phyloP scores from a whole-genome alignment of 768 basidiomycete genomes.

The Podaxis pistillaris region DNA sequence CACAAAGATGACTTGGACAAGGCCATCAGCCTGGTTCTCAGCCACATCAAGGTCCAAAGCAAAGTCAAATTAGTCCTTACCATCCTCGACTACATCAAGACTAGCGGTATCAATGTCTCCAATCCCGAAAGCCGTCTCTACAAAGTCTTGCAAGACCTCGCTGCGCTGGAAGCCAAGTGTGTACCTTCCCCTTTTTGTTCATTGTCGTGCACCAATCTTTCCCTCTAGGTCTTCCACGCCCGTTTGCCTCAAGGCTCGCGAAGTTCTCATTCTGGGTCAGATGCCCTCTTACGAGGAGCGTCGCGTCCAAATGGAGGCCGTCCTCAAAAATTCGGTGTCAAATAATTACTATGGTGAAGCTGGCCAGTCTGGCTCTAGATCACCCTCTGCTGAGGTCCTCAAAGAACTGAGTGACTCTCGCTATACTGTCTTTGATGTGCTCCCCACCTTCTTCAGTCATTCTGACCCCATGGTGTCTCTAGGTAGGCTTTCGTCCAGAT shows the following conservation, averaged over 20 bases:
- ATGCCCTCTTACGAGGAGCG: conserved; percentile 98
- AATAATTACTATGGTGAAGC: conserved; percentile 86
- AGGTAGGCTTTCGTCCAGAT: conserved; percentile 43
- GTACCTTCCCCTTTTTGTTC: conserved; percentile 23
- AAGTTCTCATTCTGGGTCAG: conserved; percentile 93
- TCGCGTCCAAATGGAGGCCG: conserved; percentile 88
- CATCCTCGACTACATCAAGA: conserved; percentile 89
- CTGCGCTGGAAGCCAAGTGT: conserved; percentile 85
- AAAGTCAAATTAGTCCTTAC: conserved; percentile 87
- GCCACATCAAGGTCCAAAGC: conserved; percentile 93
- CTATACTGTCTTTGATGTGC: conserved; percentile 96
- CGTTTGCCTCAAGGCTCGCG: conserved; percentile 93
- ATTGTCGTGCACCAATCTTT: neutral
- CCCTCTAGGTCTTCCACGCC: conserved; percentile 75
- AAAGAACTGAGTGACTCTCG: conserved; percentile 94
- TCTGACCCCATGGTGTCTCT: conserved; percentile 80
- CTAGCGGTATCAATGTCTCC: conserved; percentile 70
- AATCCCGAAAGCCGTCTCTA: conserved; percentile 72
- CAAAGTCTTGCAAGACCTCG: conserved; percentile 76
- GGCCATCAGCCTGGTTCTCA: conserved; percentile 82
- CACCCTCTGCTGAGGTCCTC: conserved; percentile 82
- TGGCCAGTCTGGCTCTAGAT: conserved; percentile 39
- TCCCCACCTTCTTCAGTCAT: conserved; percentile 94
- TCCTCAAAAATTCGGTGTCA: conserved; percentile 85
- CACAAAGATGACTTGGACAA: conserved; percentile 91